Percentiles rank a stretch among this genome's conserved stretches.
Conservation (phyloP, 306 rosid species). For the Lathyrus oleraceus region DNA sequence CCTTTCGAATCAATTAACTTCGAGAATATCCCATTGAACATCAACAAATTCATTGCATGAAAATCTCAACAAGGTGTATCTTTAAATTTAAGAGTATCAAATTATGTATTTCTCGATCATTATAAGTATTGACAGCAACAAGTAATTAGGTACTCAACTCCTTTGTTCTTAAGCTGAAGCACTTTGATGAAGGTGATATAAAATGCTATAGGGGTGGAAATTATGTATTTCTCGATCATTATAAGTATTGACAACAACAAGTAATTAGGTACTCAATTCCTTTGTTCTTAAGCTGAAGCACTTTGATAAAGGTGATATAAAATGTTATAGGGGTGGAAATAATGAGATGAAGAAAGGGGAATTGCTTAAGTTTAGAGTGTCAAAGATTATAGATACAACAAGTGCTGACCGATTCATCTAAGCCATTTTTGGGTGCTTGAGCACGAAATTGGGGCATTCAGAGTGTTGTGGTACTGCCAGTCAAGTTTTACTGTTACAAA, state of each 20-base stretch:
- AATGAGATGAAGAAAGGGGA: too few relatives aligned
- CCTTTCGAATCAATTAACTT: not conserved
- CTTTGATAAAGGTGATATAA: not conserved
- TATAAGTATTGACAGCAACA: not conserved
- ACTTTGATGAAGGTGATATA: not conserved
- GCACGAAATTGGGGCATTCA: too few relatives aligned
- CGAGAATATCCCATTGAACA: not conserved
- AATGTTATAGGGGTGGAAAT: too few relatives aligned
- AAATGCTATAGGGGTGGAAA: not conserved
- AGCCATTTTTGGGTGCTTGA: not conserved
- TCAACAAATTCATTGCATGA: slow-evolving; percentile 1
- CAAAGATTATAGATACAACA: too few relatives aligned
- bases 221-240: not conserved
- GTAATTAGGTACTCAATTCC: not conserved
- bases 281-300: not conserved
- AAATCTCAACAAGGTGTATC: not conserved
- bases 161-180: not conserved
- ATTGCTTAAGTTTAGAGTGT: too few relatives aligned
- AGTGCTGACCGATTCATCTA: not conserved
- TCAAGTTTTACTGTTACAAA: not conserved
- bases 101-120: not conserved
- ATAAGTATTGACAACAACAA: not conserved
- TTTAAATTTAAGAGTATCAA: slow-evolving; percentile 16
- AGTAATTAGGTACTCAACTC: not conserved
- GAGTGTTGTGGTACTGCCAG: not conserved